A percentile compares a stretch with the other conserved stretches of the same genome.
phyloP scores from a whole-genome alignment of 148 eudicot species.

The Polygonum aviculare region DNA sequence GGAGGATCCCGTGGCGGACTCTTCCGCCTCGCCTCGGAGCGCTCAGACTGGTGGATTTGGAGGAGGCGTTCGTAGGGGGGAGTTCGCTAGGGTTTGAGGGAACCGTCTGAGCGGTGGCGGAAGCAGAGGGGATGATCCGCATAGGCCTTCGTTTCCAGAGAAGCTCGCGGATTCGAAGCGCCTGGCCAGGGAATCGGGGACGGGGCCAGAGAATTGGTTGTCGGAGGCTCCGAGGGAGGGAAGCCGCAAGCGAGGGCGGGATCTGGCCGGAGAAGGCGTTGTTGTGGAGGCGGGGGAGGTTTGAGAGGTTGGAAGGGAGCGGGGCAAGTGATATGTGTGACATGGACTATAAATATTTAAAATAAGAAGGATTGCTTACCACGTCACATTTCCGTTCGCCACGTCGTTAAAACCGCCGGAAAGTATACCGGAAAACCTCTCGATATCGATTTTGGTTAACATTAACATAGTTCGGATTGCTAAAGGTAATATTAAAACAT shows the following conservation, averaged over 20 bases:
- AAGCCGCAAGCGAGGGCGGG: constrained; percentile 28
- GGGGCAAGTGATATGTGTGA: no score
- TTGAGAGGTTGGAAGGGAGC: constrained; percentile 35
- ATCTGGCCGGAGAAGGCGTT: constrained; percentile 62
- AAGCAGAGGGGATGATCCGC: constrained; percentile 42
- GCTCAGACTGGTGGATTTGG: background rate
- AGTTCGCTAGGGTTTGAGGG: constrained; percentile 60
- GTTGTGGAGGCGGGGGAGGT: constrained; percentile 46
- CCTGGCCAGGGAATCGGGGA: constrained; percentile 26
- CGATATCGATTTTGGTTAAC: no score
- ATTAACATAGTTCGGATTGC: no score
- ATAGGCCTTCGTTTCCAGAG: constrained; percentile 60
- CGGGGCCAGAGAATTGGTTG: constrained; percentile 52
- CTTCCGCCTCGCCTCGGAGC: constrained; percentile 4
- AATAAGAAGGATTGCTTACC: no score
- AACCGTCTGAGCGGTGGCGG: constrained; percentile 31
- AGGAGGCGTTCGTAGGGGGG: constrained; percentile 22
- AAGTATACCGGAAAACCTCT: no score
- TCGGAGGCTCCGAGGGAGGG: constrained; percentile 37
- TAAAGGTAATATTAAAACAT: no score
- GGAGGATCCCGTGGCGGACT: constrained; percentile 47
- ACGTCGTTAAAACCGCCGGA: no score
- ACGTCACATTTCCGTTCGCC: no score
- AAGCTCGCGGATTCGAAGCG: constrained; percentile 44
- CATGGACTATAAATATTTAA: no score